Evolutionary conservation across 2,329 filamentous ascomycete genomes (phyloP).

Genomic region (Phoma sp.): DNA sequence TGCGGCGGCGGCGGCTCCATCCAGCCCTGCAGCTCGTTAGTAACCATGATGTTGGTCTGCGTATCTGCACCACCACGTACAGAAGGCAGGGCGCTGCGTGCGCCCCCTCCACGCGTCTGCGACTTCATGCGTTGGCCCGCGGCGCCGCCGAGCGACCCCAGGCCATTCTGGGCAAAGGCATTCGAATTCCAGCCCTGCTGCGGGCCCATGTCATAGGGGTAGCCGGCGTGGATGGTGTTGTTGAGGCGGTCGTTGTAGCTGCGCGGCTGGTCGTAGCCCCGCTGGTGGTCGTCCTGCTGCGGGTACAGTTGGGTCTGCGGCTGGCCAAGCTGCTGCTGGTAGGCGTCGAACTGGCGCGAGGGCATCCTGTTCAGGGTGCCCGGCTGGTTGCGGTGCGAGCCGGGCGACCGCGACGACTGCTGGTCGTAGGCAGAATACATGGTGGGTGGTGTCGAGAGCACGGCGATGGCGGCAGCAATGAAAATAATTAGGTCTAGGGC

Average conservation of each 20-base stretch:
- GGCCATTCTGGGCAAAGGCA: slow-evolving; percentile 70
- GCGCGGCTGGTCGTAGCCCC: slow-evolving; percentile 56
- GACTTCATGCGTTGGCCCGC: slow-evolving; percentile 63
- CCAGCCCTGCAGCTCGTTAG: slow-evolving; percentile 59
- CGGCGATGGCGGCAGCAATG: slow-evolving; percentile 22
- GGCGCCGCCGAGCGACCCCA: slow-evolving; percentile 64
- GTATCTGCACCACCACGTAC: slow-evolving; percentile 58
- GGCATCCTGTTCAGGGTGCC: slow-evolving; percentile 71
- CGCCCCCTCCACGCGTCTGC: slow-evolving; percentile 59
- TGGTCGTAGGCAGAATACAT: slow-evolving; percentile 49
- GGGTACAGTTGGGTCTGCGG: slow-evolving; percentile 66
- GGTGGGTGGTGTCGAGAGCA: slow-evolving; percentile 28
- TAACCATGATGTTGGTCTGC: too few relatives aligned
- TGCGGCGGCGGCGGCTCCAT: slow-evolving; percentile 53
- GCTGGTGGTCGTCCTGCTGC: slow-evolving; percentile 40
- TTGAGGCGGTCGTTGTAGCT: slow-evolving; percentile 63
- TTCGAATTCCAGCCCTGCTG: slow-evolving; percentile 82
- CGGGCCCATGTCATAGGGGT: slow-evolving; percentile 71
- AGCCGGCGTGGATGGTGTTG: slow-evolving; percentile 63
- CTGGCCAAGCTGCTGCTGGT: slow-evolving; percentile 67
- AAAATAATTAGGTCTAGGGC: slow-evolving; percentile 34
- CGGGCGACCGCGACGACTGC: slow-evolving; percentile 70
- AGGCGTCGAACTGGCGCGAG: slow-evolving; percentile 79
- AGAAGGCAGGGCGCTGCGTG: slow-evolving; percentile 68
- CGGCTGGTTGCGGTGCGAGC: slow-evolving; percentile 70